These are phyloP conservation scores for Epichloe scottii DNA, from an alignment of 2,329 filamentous ascomycete species.

Conservation along the genomic window DNA sequence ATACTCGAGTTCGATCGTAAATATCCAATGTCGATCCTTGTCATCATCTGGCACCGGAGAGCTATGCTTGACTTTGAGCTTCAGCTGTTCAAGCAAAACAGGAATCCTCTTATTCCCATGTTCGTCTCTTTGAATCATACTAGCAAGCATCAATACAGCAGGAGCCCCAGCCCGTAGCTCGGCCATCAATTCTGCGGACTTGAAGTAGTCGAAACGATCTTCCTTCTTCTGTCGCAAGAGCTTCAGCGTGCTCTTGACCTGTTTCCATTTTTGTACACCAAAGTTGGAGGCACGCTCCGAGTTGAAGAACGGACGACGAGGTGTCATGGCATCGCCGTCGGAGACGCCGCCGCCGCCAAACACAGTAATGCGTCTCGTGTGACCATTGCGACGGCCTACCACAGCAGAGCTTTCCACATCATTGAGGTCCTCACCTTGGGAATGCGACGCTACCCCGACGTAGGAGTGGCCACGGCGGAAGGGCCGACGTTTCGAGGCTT, in stretches of 20 bases:
- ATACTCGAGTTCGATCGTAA: slow-evolving; percentile 89
- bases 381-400: slow-evolving; percentile 42
- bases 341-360: slow-evolving; percentile 53
- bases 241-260: slow-evolving; percentile 82
- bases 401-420: slow-evolving; percentile 37
- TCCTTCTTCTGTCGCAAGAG: slow-evolving; percentile 69
- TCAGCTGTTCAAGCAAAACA: slow-evolving; percentile 87
- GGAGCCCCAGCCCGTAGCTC: slow-evolving; percentile 87
- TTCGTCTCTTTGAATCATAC: slow-evolving; percentile 96
- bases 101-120: slow-evolving; percentile 91
- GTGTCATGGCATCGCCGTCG: slow-evolving; percentile 47
- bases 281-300: slow-evolving; percentile 60
- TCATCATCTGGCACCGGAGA: slow-evolving; percentile 51
- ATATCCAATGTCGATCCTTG: slow-evolving; percentile 64
- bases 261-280: slow-evolving; percentile 76
- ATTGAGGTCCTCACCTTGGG: slow-evolving; percentile 34
- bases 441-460: slow-evolving; percentile 35
- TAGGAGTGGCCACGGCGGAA: slow-evolving; percentile 48
- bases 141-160: slow-evolving; percentile 85
- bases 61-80: slow-evolving; percentile 75
- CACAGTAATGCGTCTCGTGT: slow-evolving; percentile 53
- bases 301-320: slow-evolving; percentile 44
- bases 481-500: slow-evolving; percentile 38
- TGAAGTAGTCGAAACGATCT: slow-evolving; percentile 83
- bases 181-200: slow-evolving; percentile 92